Evolutionary conservation across 2,329 filamentous ascomycete species (phyloP).

Genomic region (Alternaria consortialis): DNA sequence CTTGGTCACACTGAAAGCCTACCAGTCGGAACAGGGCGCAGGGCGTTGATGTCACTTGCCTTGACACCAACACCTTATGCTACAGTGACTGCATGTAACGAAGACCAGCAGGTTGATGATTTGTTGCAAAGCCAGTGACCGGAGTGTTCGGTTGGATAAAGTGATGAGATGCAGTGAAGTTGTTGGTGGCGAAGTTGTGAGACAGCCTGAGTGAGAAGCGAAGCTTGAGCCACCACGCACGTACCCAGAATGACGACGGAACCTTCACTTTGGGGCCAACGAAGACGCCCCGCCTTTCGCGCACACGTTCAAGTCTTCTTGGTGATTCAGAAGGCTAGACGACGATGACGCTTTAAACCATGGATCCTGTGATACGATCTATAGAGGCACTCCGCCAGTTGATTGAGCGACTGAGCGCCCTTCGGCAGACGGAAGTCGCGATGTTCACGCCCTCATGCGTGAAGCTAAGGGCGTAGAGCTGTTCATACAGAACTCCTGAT

Average conservation of each 20-base stretch:
- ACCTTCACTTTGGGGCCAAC: not conserved
- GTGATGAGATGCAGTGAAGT: conserved; percentile 3
- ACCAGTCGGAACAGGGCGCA: not conserved
- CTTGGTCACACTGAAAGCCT: not conserved
- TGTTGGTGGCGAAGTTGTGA: conserved; percentile 11
- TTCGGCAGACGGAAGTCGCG: not conserved
- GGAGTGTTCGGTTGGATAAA: conserved; percentile 8
- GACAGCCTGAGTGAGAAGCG: conserved; percentile 13
- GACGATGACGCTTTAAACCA: not conserved
- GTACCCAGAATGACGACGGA: not conserved
- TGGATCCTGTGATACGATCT: no score
- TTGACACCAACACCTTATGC: not conserved
- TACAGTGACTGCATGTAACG: not conserved
- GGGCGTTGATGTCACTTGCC: not conserved
- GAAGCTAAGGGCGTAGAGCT: no score
- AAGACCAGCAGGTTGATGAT: not conserved
- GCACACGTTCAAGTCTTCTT: not conserved
- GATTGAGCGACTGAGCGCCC: not conserved
- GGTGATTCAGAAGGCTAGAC: not conserved
- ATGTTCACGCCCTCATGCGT: no score
- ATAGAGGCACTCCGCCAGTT: not conserved
- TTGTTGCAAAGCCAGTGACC: not conserved
- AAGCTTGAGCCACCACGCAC: conserved; percentile 3
- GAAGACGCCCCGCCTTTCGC: not conserved
- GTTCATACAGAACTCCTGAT: no score